Conservation (phyloP, 2,329 filamentous ascomycete genomes). For the Sclerotinia sclerotiorum region DNA sequence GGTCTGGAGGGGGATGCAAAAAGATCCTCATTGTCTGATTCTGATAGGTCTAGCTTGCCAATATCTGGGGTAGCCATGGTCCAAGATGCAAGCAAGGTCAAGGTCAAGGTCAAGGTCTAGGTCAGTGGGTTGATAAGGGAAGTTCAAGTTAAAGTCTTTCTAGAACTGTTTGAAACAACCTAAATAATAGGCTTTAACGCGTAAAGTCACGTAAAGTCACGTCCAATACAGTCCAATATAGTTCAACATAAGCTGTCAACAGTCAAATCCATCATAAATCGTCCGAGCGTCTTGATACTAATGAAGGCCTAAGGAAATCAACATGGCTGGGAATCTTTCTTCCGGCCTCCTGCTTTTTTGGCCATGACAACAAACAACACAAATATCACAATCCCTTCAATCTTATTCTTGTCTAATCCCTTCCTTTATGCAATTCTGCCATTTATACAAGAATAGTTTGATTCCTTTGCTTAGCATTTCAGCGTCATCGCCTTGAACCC, state of each 20-base stretch:
- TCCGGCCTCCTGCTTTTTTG: slow-evolving; percentile 19
- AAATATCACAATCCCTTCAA: slow-evolving; percentile 14
- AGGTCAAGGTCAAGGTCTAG: not conserved
- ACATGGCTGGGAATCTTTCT: slow-evolving; percentile 21
- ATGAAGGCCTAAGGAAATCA: slow-evolving; percentile 17
- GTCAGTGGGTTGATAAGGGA: not conserved
- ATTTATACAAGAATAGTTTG: slow-evolving; percentile 19
- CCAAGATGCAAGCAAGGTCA: not conserved
- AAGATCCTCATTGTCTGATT: slow-evolving; percentile 56
- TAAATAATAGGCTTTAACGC: slow-evolving; percentile 2
- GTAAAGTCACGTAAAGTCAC: slow-evolving; percentile 14
- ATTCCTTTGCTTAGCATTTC: slow-evolving; percentile 14
- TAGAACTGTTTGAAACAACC: slow-evolving; percentile 3
- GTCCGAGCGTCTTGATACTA: slow-evolving; percentile 16
- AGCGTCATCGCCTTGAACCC: not conserved
- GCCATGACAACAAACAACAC: slow-evolving; percentile 18
- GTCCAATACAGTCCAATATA: not conserved
- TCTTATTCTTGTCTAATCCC: slow-evolving; percentile 17
- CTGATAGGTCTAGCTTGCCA: slow-evolving; percentile 52
- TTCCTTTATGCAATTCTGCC: slow-evolving; percentile 17
- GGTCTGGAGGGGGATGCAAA: slow-evolving; percentile 56
- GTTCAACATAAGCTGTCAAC: not conserved
- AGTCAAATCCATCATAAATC: not conserved
- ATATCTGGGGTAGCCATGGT: slow-evolving; percentile 48
- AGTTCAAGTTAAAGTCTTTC: not conserved